A percentile compares a stretch with the other conserved stretches of the same genome.
Evolutionary conservation across 2,329 filamentous ascomycete species (phyloP).

Genomic region (Monosporascus ibericus): DNA sequence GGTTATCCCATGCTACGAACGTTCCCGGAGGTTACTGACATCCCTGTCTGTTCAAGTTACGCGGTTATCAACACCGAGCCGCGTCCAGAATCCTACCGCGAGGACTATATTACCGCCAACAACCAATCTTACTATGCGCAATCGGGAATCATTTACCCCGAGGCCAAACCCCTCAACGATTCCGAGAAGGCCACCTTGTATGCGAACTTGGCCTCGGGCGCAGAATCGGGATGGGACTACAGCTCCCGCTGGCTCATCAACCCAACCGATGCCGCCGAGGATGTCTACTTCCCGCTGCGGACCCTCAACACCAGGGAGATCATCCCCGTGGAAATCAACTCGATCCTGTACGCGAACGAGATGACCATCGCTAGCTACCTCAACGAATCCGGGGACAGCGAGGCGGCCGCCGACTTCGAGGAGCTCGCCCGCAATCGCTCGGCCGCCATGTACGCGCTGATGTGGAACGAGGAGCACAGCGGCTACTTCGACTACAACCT

Average conservation of each 20-base stretch:
- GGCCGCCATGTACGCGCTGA: slow-evolving; percentile 54
- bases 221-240: slow-evolving; percentile 64
- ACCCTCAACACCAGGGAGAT: slow-evolving; percentile 54
- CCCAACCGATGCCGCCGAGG: slow-evolving; percentile 50
- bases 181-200: slow-evolving; percentile 49
- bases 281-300: slow-evolving; percentile 60
- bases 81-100: slow-evolving; percentile 60
- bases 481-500: slow-evolving; percentile 67
- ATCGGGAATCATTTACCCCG: slow-evolving; percentile 53
- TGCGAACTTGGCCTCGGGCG: slow-evolving; percentile 56
- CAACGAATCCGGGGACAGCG: slow-evolving; percentile 42
- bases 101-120: slow-evolving; percentile 60
- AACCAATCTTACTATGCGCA: slow-evolving; percentile 57
- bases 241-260: slow-evolving; percentile 50
- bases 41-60: slow-evolving; percentile 32
- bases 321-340: slow-evolving; percentile 61
- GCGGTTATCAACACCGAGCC: slow-evolving; percentile 59
- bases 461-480: slow-evolving; percentile 59
- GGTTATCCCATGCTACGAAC: slow-evolving; percentile 11
- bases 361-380: slow-evolving; percentile 51
- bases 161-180: slow-evolving; percentile 42
- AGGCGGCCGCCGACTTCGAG: slow-evolving; percentile 43
- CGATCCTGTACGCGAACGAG: slow-evolving; percentile 62
- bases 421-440: slow-evolving; percentile 46
- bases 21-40: neutral